Base-by-base conservation (phyloP, 306 rosid species). In the Cicer bijugum region DNA sequence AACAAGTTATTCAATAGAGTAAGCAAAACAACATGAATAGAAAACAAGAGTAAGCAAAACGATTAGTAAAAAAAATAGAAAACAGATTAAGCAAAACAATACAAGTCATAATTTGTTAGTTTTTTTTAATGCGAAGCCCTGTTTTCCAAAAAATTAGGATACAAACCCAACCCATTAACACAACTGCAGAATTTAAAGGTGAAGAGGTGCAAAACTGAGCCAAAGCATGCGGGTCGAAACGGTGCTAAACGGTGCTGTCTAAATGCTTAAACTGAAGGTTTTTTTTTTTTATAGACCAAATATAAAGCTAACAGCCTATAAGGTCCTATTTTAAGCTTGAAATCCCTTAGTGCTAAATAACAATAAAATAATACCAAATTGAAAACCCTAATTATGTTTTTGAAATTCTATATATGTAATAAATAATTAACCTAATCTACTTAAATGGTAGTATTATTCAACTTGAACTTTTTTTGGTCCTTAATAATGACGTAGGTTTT, bases 381-480 rank as follows among this genome's bases (percentile, higher is more conserved):
- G n/a, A 15, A 16, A 63, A 63, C 51, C 69, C 50, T 63, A 39
- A 63, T 40, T 40, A 16, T 17, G 50, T 8, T 17, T 17, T 17
- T 15, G 12, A 42, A 64, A 64, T 40, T 20, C 51, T 43, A 63
- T 14, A 9, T 40, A 43, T 0, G 39, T 43, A 43, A 65, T 19
- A 43, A 19, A 19, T 17, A 19, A 65, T 19, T 3, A 17, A 43
- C 38, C 42, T 42, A 6, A 9, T 43, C 52, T 42, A 14, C 23
- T 37, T 61, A 6, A 61, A 37, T 56, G 38, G 47, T 60, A 19
- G 53, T 60, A 19, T 50, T 48, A 9, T 74, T 68, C 43, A 12
- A 69, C 66, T 44, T 59, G 51, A 69, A 68, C 50, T 48, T 63
- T 15, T 17, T 48, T 46, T 63, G n/a, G 45, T 75, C 69, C 69